Conservation (phyloP, 176 grass and related monocot species). For the Lolium perenne region DNA sequence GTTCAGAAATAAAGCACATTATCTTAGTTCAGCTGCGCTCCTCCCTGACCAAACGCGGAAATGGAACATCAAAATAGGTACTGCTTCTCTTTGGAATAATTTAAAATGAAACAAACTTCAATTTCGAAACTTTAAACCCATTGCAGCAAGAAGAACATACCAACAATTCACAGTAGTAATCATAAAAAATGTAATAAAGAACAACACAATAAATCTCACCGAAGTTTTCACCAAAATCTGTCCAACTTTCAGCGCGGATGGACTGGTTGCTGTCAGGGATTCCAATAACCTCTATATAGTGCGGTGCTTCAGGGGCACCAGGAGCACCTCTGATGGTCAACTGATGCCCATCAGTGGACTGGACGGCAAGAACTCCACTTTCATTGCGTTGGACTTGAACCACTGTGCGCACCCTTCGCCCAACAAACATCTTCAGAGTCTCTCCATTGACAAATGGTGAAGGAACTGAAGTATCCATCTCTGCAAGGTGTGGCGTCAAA, state of each 20-base stretch:
- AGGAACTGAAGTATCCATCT: slow-evolving; percentile 88
- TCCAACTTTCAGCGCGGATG: slow-evolving; percentile 79
- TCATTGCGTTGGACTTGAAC: slow-evolving; percentile 72
- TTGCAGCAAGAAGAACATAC: neutral
- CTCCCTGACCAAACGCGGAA: neutral
- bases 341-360: slow-evolving; percentile 76
- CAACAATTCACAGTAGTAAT: neutral
- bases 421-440: slow-evolving; percentile 66
- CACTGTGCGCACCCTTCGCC: slow-evolving; percentile 76
- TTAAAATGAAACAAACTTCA: neutral
- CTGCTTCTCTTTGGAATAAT: neutral
- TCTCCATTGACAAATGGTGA: slow-evolving; percentile 77
- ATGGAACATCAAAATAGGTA: slow-evolving; percentile 6
- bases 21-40: too few relatives aligned
- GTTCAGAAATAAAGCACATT: slow-evolving; percentile 11
- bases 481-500: slow-evolving; percentile 34
- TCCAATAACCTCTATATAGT: slow-evolving; percentile 79
- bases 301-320: slow-evolving; percentile 39
- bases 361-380: slow-evolving; percentile 54
- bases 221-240: slow-evolving; percentile 79
- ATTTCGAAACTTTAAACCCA: neutral
- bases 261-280: slow-evolving; percentile 76
- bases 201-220: slow-evolving; percentile 52
- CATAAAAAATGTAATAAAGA: neutral
- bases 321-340: slow-evolving; percentile 67